Conservation (phyloP, 108 stramenopile species). For the Nitzschia putrida region DNA sequence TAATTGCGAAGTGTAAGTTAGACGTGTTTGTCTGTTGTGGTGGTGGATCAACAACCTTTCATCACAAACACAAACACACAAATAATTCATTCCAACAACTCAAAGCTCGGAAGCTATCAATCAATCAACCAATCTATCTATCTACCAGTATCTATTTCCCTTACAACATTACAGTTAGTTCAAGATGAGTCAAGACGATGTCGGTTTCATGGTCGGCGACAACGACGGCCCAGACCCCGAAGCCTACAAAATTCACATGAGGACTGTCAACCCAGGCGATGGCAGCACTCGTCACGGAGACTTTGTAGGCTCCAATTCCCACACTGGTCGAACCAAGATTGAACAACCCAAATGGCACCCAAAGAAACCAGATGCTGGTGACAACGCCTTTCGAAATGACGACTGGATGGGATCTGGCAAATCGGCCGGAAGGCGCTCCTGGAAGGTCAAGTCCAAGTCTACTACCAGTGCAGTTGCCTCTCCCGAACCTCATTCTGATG, state of each 20-base stretch:
- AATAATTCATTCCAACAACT: too few species aligned
- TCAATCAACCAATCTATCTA: too few species aligned
- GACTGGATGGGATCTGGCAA: slow-evolving; percentile 23
- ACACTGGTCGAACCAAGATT: slow-evolving; percentile 14
- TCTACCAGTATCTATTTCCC: too few species aligned
- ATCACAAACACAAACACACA: too few species aligned
- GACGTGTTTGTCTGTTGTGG: too few species aligned
- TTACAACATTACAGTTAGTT: too few species aligned
- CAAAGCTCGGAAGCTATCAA: too few species aligned
- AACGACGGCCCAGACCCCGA: slow-evolving; percentile 10
- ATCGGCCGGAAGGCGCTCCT: background rate
- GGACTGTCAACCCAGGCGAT: slow-evolving; percentile 12
- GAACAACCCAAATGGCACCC: background rate
- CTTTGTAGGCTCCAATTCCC: slow-evolving; percentile 12
- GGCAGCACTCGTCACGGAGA: slow-evolving; percentile 5
- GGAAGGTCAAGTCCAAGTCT: slow-evolving; percentile 10
- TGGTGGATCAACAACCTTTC: too few species aligned
- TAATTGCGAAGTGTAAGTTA: too few species aligned
- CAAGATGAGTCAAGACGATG: slow-evolving; percentile 1
- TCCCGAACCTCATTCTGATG: background rate
- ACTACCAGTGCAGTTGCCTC: background rate
- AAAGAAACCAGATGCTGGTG: slow-evolving; percentile 7
- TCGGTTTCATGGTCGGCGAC: slow-evolving; percentile 1
- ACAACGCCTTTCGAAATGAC: slow-evolving; percentile 19
- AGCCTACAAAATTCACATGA: slow-evolving; percentile 16